Evolutionary conservation across 257 asterid genomes (phyloP), one percentile per base, ranked within the genome.

Genomic region (Hygrophila difformis): DNA sequence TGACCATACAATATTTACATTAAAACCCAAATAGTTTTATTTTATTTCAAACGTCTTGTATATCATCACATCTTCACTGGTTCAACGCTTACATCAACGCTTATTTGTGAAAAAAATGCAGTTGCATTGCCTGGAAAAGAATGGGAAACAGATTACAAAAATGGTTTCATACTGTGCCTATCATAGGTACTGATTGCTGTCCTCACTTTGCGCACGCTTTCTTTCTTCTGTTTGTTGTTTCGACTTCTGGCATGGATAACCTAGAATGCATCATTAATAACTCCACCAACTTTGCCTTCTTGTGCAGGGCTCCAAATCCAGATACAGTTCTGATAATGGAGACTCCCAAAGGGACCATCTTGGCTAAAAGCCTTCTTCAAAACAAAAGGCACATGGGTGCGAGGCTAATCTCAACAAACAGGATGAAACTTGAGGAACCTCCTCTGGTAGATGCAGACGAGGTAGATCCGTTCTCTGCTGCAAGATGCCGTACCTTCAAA

Each of bases 91-190:
- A n/a, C n/a, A n/a, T n/a, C n/a, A n/a, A n/a, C n/a, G 47, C 37
- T 49, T 39, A 34, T 43, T 39, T 60, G 7, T 65, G 64, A 22
- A 50, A 57, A 55, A 69, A 57, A 39, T 75, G 65, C 89, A 91
- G 97, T 70, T 91, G 81, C 99, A 91, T 63, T 72, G 85, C 79
- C 75, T 75, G 62, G 96, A 80, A 66, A 86, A 79, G 73, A 91
- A 91, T 62, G 95, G 96, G 56, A 83, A 75, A 56, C 99, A 86
- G 55, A 41, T 73, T 18, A 91, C 94, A 17, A 86, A 79, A 69
- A 82, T 78, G 99, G 89, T 91, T 22, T 86, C 97, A 9, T 86
- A 82, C 54, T 91, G 97, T 29, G 84, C 99, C 20, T 86, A 75
- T 66, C 99, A 91, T 82, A 78, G 97, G 99, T 91, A 79, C 39